A percentile compares a stretch with the other conserved stretches of the same genome.
phyloP scores from a whole-genome alignment of 2,329 filamentous ascomycete genomes.

The Penicillium griseofulvum region DNA sequence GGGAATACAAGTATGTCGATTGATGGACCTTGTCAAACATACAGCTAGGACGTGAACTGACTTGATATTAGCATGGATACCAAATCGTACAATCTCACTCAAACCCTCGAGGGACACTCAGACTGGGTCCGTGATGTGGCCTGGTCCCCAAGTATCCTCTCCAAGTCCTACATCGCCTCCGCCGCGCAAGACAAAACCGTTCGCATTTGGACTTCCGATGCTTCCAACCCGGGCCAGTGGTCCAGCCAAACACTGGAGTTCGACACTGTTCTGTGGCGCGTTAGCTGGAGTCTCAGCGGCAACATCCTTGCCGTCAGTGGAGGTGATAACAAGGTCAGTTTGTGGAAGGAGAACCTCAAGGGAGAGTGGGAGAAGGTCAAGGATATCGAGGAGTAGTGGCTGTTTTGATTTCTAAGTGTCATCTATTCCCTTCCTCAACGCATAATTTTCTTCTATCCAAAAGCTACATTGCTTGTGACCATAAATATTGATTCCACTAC shows the following conservation, averaged over 20 bases:
- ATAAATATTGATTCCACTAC: not conserved
- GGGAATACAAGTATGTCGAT: slow-evolving; percentile 66
- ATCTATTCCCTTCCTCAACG: slow-evolving; percentile 17
- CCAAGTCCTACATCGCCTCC: slow-evolving; percentile 94
- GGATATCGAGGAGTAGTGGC: slow-evolving; percentile 77
- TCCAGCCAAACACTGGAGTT: slow-evolving; percentile 81
- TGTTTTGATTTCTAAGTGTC: slow-evolving; percentile 11
- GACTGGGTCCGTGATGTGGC: slow-evolving; percentile 98
- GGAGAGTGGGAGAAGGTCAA: slow-evolving; percentile 98
- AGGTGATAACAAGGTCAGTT: slow-evolving; percentile 90
- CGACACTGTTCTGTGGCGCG: slow-evolving; percentile 87
- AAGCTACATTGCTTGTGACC: not conserved
- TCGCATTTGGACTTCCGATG: slow-evolving; percentile 87
- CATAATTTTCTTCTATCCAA: slow-evolving; percentile 8
- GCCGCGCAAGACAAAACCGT: slow-evolving; percentile 97
- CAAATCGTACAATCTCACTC: slow-evolving; percentile 52
- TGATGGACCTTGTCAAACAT: not conserved
- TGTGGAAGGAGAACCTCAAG: slow-evolving; percentile 98
- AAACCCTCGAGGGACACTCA: slow-evolving; percentile 71
- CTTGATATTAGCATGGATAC: slow-evolving; percentile 45
- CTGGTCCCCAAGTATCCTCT: slow-evolving; percentile 91
- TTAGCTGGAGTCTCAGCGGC: slow-evolving; percentile 95
- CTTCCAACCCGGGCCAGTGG: slow-evolving; percentile 69
- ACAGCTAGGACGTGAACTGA: slow-evolving; percentile 1
- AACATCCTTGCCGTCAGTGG: slow-evolving; percentile 94